These are phyloP conservation scores for Penicillium simplicissimum DNA, from an alignment of 495 filamentous ascomycete genomes.

Conservation along the genomic window DNA sequence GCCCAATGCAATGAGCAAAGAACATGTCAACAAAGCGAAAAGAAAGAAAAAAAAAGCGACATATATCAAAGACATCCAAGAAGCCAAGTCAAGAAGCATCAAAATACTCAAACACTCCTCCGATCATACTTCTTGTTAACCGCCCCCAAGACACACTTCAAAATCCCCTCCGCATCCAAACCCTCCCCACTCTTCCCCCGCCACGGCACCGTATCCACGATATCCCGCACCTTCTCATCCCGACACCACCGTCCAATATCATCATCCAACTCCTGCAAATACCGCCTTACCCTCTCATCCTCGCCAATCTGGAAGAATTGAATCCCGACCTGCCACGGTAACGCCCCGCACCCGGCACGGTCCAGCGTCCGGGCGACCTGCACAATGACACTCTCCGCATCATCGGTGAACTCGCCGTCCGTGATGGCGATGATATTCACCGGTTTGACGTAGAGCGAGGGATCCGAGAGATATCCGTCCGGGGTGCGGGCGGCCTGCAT, in stretches of 20 bases:
- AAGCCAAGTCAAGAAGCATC: not conserved
- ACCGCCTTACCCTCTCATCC: conserved; percentile 62
- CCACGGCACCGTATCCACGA: conserved; percentile 91
- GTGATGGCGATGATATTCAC: conserved; percentile 94
- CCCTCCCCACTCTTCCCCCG: conserved; percentile 41
- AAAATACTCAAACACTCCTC: conserved; percentile 1
- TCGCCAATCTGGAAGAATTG: conserved; percentile 97
- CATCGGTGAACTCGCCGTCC: conserved; percentile 83
- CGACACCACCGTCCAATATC: conserved; percentile 54
- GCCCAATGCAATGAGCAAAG: not conserved
- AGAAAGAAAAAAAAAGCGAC: not conserved
- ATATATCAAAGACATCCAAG: not conserved
- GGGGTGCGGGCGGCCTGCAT: conserved; percentile 47
- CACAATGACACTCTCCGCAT: conserved; percentile 72
- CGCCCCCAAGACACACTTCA: conserved; percentile 81
- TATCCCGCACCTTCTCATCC: conserved; percentile 68
- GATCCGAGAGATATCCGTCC: conserved; percentile 16
- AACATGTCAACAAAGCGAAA: not conserved
- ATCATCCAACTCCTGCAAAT: conserved; percentile 78
- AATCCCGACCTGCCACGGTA: conserved; percentile 85
- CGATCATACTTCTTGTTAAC: conserved; percentile 55
- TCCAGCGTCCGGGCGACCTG: conserved; percentile 70
- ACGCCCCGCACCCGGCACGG: conserved; percentile 55
- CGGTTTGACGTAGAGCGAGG: conserved; percentile 58
- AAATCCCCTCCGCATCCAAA: conserved; percentile 66